Evolutionary conservation across 2,329 filamentous ascomycete species (phyloP), one percentile per base, ranked within the genome.

Genomic region (Exserohilum rostratum): DNA sequence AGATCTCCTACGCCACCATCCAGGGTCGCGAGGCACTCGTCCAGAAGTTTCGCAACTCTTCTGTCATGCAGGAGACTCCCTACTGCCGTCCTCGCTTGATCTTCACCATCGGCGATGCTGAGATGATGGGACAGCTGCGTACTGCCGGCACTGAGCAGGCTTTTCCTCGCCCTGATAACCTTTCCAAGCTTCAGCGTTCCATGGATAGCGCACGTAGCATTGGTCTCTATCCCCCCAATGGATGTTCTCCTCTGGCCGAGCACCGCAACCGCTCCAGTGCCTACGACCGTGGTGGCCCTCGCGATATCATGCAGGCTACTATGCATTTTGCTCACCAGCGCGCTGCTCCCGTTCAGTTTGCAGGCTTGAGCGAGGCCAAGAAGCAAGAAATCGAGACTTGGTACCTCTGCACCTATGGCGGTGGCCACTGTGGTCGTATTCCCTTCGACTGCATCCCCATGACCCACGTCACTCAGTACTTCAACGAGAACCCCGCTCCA

Each of bases 1-100:
- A 96, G 73, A 86, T 98, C 39, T 96, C 93, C 0, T 99, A 98
- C 74, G 95, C 95, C n/a, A 96, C 93, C 11, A 93, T 96, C 55
- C 95, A 99, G 79, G 95, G 95, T 40, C 89, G 89, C 60, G 92
- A 96, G 69, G 93, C 91, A 60, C 82, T 98, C 0, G 86, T 97
- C 6, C 90, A 96, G 73, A 97, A 98, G 72, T 99, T 99, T 70
- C 88, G 95, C 31, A 99, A 99, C 78, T 96, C 91, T 34, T 93
- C 91, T 0, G 92, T 99, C 27, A 97, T 98, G 91, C 81, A 93
- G 0, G 93, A 98, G 76, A 85, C 87, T 10, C 81, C 86, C 0
- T 87, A 89, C 47, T 96, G 91, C 67, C 87, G 91, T 0, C 95
- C 95, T 0, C 96, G 96, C 35, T 49, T 75, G 5, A 88, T 84